phyloP scores from a whole-genome alignment of 192 early-diverging fungal species.

The Dissophora ornata region DNA sequence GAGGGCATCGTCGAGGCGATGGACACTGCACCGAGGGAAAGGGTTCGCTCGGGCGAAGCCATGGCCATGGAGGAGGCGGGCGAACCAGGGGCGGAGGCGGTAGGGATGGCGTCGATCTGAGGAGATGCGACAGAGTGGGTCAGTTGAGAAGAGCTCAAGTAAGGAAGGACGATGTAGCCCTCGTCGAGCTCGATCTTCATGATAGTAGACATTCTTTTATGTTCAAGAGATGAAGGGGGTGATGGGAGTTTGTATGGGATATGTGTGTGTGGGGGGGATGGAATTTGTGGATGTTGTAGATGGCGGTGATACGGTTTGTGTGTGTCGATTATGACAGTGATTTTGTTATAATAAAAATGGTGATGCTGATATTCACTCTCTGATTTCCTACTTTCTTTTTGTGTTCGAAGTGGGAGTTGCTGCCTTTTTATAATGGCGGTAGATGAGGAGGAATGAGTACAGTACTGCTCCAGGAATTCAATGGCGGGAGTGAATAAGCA shows the following conservation, averaged over 20 bases:
- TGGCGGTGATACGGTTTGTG: neutral
- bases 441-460: too few species aligned
- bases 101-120: neutral
- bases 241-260: neutral
- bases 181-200: conserved; percentile 44
- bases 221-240: neutral
- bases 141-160: neutral
- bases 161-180: conserved; percentile 36
- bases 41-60: conserved; percentile 41
- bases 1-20: conserved; percentile 37
- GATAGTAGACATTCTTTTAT: conserved; percentile 33
- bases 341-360: neutral
- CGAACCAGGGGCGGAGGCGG: conserved; percentile 6
- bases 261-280: neutral
- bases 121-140: neutral
- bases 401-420: neutral
- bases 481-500: neutral
- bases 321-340: neutral
- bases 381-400: conserved; percentile 9
- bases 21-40: conserved; percentile 38
- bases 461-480: neutral
- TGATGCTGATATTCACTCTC: conserved; percentile 4
- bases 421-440: conserved; percentile 13
- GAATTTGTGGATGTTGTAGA: neutral
- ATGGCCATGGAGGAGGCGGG: conserved; percentile 30